A percentile compares a stretch with the other conserved stretches of the same genome.
Conservation (phyloP, 306 rosid genomes). For the Lagenaria siceraria region DNA sequence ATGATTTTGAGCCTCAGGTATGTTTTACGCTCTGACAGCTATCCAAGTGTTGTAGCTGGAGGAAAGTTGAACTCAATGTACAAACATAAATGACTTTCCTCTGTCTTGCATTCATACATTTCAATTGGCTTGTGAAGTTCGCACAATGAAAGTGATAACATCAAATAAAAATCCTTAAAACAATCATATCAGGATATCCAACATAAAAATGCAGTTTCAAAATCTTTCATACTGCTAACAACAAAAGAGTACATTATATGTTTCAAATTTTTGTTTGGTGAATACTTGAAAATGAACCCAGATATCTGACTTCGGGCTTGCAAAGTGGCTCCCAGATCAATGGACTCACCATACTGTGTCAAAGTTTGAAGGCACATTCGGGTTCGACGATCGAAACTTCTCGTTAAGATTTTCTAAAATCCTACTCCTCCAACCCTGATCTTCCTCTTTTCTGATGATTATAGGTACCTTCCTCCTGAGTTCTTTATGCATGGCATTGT, state of each 20-base stretch:
- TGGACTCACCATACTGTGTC: slow-evolving; percentile 94
- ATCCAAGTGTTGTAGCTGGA: not conserved
- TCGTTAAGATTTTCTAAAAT: not conserved
- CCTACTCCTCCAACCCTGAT: slow-evolving; percentile 8
- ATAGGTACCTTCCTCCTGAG: slow-evolving; percentile 98
- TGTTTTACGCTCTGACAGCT: slow-evolving; percentile 15
- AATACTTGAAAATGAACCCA: slow-evolving; percentile 26
- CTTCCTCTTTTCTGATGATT: not conserved
- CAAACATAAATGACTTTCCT: not conserved
- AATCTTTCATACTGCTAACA: not conserved
- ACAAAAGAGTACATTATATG: not conserved
- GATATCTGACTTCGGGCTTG: slow-evolving; percentile 95
- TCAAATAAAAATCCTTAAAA: not conserved
- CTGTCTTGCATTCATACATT: not conserved
- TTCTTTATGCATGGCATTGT: slow-evolving; percentile 97
- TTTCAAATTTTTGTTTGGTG: not conserved
- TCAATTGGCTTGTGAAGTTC: not conserved
- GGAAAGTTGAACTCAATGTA: not conserved
- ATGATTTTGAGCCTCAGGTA: slow-evolving; percentile 95
- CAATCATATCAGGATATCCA: not conserved
- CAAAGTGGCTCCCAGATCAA: slow-evolving; percentile 95
- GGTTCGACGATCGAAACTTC: slow-evolving; percentile 42
- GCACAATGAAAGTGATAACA: not conserved
- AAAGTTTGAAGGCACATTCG: slow-evolving; percentile 95
- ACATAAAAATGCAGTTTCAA: not conserved